Evolutionary conservation across 176 grass and related monocot species (phyloP).

Genomic region (Metroxylon sagu): DNA sequence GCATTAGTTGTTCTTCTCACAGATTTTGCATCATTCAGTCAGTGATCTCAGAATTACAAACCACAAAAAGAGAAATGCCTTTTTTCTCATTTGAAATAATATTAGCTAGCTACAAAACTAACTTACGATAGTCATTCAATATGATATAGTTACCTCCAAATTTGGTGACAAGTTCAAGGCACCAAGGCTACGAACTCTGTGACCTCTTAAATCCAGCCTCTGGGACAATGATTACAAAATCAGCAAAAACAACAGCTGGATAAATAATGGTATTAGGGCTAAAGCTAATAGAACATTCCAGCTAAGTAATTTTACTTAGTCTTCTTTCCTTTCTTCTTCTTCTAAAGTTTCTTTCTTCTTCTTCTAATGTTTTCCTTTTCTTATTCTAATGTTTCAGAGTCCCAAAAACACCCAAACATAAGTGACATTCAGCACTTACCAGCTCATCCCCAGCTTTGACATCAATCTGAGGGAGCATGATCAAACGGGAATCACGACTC

Average conservation of each 20-base stretch:
- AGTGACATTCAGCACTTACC: conserved; percentile 40
- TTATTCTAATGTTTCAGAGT: background rate
- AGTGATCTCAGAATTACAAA: too few relatives aligned
- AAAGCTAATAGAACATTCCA: too few relatives aligned
- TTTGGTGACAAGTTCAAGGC: conserved; percentile 65
- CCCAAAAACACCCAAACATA: conserved; percentile 4
- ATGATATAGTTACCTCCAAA: conserved; percentile 48
- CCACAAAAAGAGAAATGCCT: too few relatives aligned
- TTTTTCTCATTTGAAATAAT: too few relatives aligned
- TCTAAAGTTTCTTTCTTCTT: background rate
- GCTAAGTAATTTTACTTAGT: too few relatives aligned
- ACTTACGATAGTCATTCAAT: too few relatives aligned
- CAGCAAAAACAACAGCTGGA: background rate
- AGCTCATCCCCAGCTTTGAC: conserved; percentile 71
- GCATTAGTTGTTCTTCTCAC: too few relatives aligned
- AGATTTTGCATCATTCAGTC: too few relatives aligned
- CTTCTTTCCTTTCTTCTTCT: too few relatives aligned
- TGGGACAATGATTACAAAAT: conserved; percentile 16
- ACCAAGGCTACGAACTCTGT: conserved; percentile 64
- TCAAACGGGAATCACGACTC: conserved; percentile 57
- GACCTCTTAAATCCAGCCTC: conserved; percentile 90
- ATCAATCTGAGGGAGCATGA: conserved; percentile 95
- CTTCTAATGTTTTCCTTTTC: background rate
- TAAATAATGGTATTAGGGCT: background rate
- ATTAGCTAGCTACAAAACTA: too few relatives aligned